Evolutionary conservation across 148 eudicot genomes (phyloP), one percentile per base, ranked within the genome.

Genomic region (Rhododendron williamsianum): DNA sequence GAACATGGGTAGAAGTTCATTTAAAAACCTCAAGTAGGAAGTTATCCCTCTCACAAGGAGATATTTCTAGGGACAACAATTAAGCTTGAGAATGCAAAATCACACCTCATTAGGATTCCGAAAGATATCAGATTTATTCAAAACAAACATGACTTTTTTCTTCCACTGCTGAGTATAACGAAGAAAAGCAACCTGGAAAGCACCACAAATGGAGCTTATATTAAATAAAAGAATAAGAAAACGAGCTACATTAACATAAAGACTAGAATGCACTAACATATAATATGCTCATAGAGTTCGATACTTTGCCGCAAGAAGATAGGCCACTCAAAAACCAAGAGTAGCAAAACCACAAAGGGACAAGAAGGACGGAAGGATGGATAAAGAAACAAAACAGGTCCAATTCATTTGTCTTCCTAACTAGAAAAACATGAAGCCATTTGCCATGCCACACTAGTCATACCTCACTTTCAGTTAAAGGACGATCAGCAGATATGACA

Each of bases 391-490:
- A 6, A 58, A 71, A 49, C 74, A 69, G 45, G 51, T 49, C 85
- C 69, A 25, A 45, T 67, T 30, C 25, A n/a, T 46, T 35, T 51
- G 77, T n/a, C 33, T 23, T 58, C 49, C 73, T 48, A 52, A 73
- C 71, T 84, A 54, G 33, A 74, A 74, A 84, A 21, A 13, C 56
- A 23, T 46, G 21, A 86, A 43, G 33, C 11, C 25, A 69, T 36
- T 36, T 52, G 38, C 52, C 71, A 81, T 49, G 13, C 77, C 33
- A 19, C 84, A 86, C 78, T 35, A 82, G 52, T 76, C 82, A 78
- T 90, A 96, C 99, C 97, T 96, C 99, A 89, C 99, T 96, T 83
- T 96, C 99, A 86, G 94, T 96, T 89, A 96, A 93, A 63, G 99
- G 99, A 43, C 99, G 96, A 83, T 96, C 99, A 82, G 99, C 97